Evolutionary conservation across 352 stramenopile species (phyloP), one percentile per base, ranked within the genome.

Genomic region (Saprolegnia diclina): DNA sequence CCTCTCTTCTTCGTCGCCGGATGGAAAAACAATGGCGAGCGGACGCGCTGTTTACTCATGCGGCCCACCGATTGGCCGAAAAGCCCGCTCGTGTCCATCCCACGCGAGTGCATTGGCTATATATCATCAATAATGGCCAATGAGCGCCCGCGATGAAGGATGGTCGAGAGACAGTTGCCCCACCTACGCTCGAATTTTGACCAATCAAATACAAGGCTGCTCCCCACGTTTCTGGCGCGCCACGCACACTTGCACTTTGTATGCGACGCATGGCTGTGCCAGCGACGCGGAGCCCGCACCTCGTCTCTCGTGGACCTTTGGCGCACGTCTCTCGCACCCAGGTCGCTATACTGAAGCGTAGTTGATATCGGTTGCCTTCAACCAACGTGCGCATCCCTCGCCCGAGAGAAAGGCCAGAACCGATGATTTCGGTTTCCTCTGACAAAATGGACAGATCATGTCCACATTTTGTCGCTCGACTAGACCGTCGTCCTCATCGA

Each of bases 141-240:
- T 59, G 4, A 24, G n/a, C 13, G 13, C 11, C 13, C 24, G 24
- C 11, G 16, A n/a, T n/a, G 52, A 59, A 59, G 52, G 52, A 42
- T 59, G 52, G 52, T 42, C 52, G 52, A 59, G 52, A 59, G 52
- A 59, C 52, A 59, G 52, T 59, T 59, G 52, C 52, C 52, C 35
- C 13, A 14, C 11, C 13, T 18, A 14, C 52, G 19, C 24, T 16
- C 24, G 52, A 16, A 59, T 59, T 59, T 59, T 59, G 19, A 24
- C 52, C 52, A 59, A 59, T 59, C 52, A 59, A 1, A 59, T 48
- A 7, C 42, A 35, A 35, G 29, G 29, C 42, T 48, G 3, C 42
- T 11, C 1, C 42, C 42, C 42, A n/a, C 42, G 42, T 48, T 48
- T 48, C 42, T 48, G 11, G 4, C 42, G 42, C 13, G 29, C 29